Conservation (phyloP, 208 protist genomes). For the Wallacemonas sp. region DNA sequence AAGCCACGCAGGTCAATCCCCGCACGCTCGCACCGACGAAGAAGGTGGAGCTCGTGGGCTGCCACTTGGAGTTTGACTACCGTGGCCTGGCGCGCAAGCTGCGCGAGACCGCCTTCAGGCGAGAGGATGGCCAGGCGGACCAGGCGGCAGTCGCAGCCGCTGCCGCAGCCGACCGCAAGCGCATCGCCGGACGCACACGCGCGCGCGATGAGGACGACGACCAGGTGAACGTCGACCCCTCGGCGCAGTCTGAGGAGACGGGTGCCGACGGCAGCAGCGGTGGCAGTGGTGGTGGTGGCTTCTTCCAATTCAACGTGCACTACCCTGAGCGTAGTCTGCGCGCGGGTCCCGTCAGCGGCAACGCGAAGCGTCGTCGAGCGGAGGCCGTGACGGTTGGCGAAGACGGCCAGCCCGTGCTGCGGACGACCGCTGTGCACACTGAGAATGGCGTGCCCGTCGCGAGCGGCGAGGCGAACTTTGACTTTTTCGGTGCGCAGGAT, state of each 20-base stretch:
- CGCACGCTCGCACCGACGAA: slow-evolving; percentile 62
- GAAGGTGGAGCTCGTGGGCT: slow-evolving; percentile 41
- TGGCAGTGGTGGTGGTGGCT: slow-evolving; percentile 18
- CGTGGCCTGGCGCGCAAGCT: not conserved
- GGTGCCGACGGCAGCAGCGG: not conserved
- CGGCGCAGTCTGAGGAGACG: not conserved
- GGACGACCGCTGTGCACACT: slow-evolving; percentile 42
- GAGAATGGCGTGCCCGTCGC: slow-evolving; percentile 1
- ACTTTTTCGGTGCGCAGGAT: slow-evolving; percentile 73
- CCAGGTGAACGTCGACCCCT: not conserved
- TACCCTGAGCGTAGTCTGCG: slow-evolving; percentile 25
- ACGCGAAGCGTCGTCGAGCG: slow-evolving; percentile 42
- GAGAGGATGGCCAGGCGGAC: no score
- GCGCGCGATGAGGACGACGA: slow-evolving; percentile 63
- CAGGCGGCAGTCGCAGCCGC: slow-evolving; percentile 9
- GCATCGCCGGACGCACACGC: slow-evolving; percentile 52
- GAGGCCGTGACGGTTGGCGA: slow-evolving; percentile 38
- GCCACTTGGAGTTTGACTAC: slow-evolving; percentile 43
- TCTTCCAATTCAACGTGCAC: slow-evolving; percentile 48
- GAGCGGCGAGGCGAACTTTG: slow-evolving; percentile 35
- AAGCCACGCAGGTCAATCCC: slow-evolving; percentile 46
- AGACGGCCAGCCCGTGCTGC: slow-evolving; percentile 40
- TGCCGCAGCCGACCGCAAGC: slow-evolving; percentile 13
- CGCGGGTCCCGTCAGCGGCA: not conserved
- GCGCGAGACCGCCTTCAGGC: not conserved